Evolutionary conservation across 1,139 yeast genomes (phyloP), one percentile per base, ranked within the genome.

Genomic region (Yamadazyma spencermartinsiae): DNA sequence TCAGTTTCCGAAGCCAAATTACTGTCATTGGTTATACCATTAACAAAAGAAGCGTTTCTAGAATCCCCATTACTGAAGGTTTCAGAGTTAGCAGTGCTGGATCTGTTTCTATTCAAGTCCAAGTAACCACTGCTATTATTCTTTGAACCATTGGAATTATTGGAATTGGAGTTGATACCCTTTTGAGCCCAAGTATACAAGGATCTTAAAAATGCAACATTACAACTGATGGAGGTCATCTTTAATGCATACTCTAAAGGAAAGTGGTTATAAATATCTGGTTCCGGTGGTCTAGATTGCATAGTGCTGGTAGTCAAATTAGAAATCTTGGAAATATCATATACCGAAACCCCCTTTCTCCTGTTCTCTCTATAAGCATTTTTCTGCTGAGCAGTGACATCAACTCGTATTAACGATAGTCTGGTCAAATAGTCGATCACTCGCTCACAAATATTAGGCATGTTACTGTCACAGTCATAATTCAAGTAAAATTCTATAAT

Each of bases 401-500:
- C 94, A 4, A 85, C 82, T 45, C 89, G 74, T 1, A 83, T 73
- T 32, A 86, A 68, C 0, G 96, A 82, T 42, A 85, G 65, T 49
- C 77, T 79, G 4, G 95, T 85, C 49, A 92, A 69, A 50, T 85
- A 82, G 49, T 88, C 92, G 39, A 89, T 79, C 29, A 87, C 68
- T 39, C 79, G 74, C 61, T 94, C 98, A 59, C 92, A 88, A 36
- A 90, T 74, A 57, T 92, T 92, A 34, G 95, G 87, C 74, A 84
- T 78, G 5, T 78, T 69, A 13, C 84, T 75, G 58, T 89, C 96
- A 66, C 99, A 94, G 60, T 94, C 99, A 60, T 92, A 94, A 60
- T 94, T 94, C 53, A 94, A 74, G 56, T 90, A 94, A 46, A 92
- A 80, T 61, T 94, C 99, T 43, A 94, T 88, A 43, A 94, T 70